phyloP scores from a whole-genome alignment of 2,329 filamentous ascomycete species.

The Botrytis hyacinthi region DNA sequence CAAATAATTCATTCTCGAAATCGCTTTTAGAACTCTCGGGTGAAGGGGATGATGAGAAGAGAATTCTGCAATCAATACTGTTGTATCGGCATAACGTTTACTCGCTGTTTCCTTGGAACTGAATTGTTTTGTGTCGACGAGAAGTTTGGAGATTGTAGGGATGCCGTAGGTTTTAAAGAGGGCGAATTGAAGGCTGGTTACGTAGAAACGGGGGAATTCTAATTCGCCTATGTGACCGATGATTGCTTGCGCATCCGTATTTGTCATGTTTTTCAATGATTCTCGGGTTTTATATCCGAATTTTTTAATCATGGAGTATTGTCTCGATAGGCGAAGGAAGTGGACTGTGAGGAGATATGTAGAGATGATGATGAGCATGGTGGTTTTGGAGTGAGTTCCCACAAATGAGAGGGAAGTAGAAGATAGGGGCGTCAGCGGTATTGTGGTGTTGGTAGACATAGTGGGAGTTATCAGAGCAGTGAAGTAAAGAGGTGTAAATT shows the following conservation, averaged over 20 bases:
- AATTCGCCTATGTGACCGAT: constrained; percentile 45
- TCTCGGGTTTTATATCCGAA: constrained; percentile 47
- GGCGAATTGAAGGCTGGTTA: constrained; percentile 55
- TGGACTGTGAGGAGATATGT: constrained; percentile 22
- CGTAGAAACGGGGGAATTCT: constrained; percentile 55
- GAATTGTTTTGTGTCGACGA: constrained; percentile 51
- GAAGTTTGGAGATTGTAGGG: constrained; percentile 50
- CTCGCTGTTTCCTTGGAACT: constrained; percentile 45
- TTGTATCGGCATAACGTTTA: constrained; percentile 41
- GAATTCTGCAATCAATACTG: constrained; percentile 32
- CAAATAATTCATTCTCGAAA: constrained; percentile 64
- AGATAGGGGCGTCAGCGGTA: not conserved
- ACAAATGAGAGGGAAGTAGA: not conserved
- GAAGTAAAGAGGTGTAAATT: not conserved
- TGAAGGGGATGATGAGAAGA: constrained; percentile 26
- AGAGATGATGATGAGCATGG: not conserved
- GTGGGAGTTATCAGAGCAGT: not conserved
- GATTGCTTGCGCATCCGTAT: constrained; percentile 52
- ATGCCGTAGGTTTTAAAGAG: constrained; percentile 60
- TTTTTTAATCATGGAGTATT: constrained; percentile 43
- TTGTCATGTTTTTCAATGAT: constrained; percentile 52
- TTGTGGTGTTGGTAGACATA: constrained; percentile 1
- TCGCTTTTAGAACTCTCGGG: constrained; percentile 47
- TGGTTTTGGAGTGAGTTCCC: not conserved
- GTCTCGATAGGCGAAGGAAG: constrained; percentile 41